phyloP scores from a whole-genome alignment of 1,139 yeast species.

The Suhomyces panamericanus region DNA sequence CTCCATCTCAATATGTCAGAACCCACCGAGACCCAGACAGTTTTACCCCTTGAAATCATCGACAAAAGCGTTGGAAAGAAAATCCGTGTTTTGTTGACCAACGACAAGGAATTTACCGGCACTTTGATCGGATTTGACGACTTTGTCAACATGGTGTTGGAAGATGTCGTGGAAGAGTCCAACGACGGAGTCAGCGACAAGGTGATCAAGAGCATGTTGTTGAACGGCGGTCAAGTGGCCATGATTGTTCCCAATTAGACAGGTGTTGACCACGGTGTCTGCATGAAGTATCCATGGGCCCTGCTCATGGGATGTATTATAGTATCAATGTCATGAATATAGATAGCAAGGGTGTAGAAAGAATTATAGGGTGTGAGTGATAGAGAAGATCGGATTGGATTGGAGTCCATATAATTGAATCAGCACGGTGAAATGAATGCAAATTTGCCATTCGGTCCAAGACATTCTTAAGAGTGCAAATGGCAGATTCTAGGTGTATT shows the following conservation, averaged over 20 bases:
- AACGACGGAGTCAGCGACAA: slow-evolving; percentile 38
- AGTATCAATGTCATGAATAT: slow-evolving; percentile 1
- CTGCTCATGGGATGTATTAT: neutral
- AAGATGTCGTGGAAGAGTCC: slow-evolving; percentile 68
- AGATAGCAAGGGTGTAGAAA: neutral
- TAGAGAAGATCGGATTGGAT: too few species aligned
- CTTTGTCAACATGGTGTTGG: slow-evolving; percentile 87
- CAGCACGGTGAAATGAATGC: too few species aligned
- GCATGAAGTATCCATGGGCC: neutral
- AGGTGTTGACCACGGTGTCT: neutral
- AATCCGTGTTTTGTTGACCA: slow-evolving; percentile 76
- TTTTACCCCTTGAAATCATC: slow-evolving; percentile 79
- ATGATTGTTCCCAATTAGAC: slow-evolving; percentile 49
- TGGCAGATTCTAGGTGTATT: too few species aligned
- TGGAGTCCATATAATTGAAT: too few species aligned
- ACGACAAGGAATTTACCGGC: slow-evolving; percentile 78
- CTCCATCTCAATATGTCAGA: slow-evolving; percentile 9
- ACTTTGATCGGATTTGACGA: slow-evolving; percentile 91
- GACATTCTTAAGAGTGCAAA: too few species aligned
- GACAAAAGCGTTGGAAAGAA: slow-evolving; percentile 84
- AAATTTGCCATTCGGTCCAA: too few species aligned
- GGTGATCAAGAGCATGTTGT: slow-evolving; percentile 63
- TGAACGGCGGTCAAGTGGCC: slow-evolving; percentile 87
- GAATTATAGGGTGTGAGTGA: neutral
- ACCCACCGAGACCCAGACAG: slow-evolving; percentile 17